Conservation (phyloP, 2,329 filamentous ascomycete species). For the Aquanectria penicillioides region DNA sequence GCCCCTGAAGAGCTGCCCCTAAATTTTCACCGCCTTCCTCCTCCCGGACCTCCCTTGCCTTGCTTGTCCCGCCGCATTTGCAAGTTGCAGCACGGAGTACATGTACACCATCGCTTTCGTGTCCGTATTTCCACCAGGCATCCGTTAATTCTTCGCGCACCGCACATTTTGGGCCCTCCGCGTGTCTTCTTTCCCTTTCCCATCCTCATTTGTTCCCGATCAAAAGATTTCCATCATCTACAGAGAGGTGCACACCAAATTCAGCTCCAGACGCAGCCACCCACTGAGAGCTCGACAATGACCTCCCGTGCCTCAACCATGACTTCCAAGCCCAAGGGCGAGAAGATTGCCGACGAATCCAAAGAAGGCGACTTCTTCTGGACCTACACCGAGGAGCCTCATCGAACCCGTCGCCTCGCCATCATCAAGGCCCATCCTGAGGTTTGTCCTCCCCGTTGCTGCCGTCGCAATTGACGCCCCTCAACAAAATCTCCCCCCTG, state of each 20-base stretch:
- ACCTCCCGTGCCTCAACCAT: constrained; percentile 47
- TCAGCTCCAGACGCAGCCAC: neutral
- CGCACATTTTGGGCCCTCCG: constrained; percentile 5
- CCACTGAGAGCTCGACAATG: constrained; percentile 26
- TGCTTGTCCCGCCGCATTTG: constrained; percentile 20
- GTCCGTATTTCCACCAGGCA: constrained; percentile 10
- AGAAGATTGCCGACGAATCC: constrained; percentile 30
- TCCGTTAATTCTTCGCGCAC: neutral
- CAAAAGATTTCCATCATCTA: neutral
- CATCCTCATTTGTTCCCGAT: neutral
- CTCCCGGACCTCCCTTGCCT: constrained; percentile 4
- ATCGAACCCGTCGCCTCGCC: constrained; percentile 86
- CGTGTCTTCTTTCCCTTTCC: neutral
- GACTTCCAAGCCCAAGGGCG: constrained; percentile 45
- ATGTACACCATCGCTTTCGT: constrained; percentile 12
- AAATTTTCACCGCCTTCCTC: constrained; percentile 42
- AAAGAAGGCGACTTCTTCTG: constrained; percentile 79
- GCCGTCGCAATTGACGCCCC: constrained; percentile 7
- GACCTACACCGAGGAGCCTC: constrained; percentile 98
- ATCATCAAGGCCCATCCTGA: constrained; percentile 99
- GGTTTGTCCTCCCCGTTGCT: constrained; percentile 64
- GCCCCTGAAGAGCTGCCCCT: constrained; percentile 37
- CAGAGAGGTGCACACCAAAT: too few species aligned
- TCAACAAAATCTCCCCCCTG: neutral
- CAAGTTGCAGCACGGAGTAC: constrained; percentile 1